Percentiles rank a stretch among this genome's conserved stretches.
phyloP scores from a whole-genome alignment of 1,284 basidiomycete genomes.

The Ceratobasidium papillatum region DNA sequence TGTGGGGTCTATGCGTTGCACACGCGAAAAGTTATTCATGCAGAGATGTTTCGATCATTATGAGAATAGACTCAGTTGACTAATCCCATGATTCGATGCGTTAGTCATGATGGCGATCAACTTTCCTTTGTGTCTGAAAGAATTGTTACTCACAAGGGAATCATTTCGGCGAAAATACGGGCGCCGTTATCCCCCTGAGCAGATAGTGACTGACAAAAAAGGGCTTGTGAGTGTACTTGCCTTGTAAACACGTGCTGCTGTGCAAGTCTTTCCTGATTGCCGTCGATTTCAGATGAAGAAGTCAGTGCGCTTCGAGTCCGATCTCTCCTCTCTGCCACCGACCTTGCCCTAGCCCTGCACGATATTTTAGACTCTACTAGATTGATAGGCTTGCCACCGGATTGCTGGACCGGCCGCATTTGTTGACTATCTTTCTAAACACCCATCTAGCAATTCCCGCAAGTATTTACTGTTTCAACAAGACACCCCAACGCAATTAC shows the following conservation, averaged over 20 bases:
- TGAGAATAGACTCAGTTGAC: background rate
- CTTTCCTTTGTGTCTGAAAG: constrained; percentile 1
- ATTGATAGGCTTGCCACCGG: constrained; percentile 7
- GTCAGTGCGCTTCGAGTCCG: background rate
- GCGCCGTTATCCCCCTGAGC: background rate
- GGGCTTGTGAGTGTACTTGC: background rate
- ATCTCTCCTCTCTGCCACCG: background rate
- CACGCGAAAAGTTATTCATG: background rate
- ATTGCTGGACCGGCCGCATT: background rate
- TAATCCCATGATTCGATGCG: background rate
- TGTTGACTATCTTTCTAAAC: background rate
- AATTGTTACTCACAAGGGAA: background rate
- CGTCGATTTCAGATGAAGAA: constrained; percentile 9
- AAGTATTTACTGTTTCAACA: background rate
- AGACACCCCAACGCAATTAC: background rate
- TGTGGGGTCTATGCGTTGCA: background rate
- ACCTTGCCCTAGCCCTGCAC: constrained; percentile 23
- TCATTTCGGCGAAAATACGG: constrained; percentile 6
- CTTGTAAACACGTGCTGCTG: constrained; percentile 7
- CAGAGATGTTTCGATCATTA: background rate
- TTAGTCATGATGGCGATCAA: constrained; percentile 10
- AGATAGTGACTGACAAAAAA: background rate
- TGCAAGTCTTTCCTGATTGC: background rate
- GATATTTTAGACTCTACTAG: constrained; percentile 29
- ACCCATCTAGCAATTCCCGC: background rate